Base-by-base conservation (phyloP, 352 stramenopile genomes). In the Globisporangium lucens region DNA sequence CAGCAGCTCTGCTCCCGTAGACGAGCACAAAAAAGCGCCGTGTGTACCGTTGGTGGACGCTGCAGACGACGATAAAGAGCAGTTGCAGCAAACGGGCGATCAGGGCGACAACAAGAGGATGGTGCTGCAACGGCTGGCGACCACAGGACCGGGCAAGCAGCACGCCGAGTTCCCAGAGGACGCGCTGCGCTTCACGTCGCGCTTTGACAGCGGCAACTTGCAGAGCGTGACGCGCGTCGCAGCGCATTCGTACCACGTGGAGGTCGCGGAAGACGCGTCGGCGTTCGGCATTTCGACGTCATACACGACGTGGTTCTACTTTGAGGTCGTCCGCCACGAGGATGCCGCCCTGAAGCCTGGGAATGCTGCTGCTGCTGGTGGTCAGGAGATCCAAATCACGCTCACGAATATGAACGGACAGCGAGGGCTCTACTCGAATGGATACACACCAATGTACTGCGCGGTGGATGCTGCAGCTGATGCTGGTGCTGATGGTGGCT, bases 251-350 rank as follows among this genome's bases (percentile, higher is more conserved):
- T 91, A 79, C 64, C 46, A 75, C 65, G 49, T 87, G 12, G 65
- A 70, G 47, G 64, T 88, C 36, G 68, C 77, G 13, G 71, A 84
- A 63, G 78, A 89, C 57, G 77, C 81, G 3, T 61, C 70, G 33
- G 67, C 49, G 10, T 80, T 69, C 36, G 75, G 78, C 2, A 61
- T 86, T 7, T 75, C 76, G 0, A 89, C 79, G 24, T 62, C 77
- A 15, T 87, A 73, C 64, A 81, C 59, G 52, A 80, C 75, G 20
- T 85, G 77, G 77, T 85, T 84, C 53, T 71, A 85, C 60, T 85
- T 85, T 63, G 71, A 80, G 59, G 55, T 75, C 22, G 17, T 22
- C 43, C 43, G 5, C 3, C 22, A 47, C 6, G 17, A 58, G 10
- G 33, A 35, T 56, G 33, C 2, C 33, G 29, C 7, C 4, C 22